Percentiles rank a stretch among this genome's conserved stretches.
Evolutionary conservation across 1,139 yeast species (phyloP).

Genomic region (Lodderomyces theae): DNA sequence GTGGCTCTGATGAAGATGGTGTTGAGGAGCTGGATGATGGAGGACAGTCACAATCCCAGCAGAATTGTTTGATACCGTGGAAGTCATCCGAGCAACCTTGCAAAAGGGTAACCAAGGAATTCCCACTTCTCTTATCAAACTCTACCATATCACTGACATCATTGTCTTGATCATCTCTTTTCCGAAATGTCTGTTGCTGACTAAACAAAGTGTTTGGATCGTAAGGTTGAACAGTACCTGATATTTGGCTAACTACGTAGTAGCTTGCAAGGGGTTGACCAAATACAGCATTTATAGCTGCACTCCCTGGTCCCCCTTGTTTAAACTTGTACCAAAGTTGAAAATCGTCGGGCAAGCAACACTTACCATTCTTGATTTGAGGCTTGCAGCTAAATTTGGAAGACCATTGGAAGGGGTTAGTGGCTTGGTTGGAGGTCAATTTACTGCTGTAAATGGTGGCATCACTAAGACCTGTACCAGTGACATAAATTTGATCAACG

Average conservation of each 20-base stretch:
- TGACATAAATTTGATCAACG: conserved; percentile 7
- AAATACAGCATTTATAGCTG: conserved; percentile 5
- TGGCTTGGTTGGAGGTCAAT: conserved; percentile 4
- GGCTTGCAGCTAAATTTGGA: conserved; percentile 12
- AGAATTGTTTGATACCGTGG: conserved; percentile 10
- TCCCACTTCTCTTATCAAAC: conserved; percentile 8
- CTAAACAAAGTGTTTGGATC: conserved; percentile 8
- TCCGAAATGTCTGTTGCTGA: conserved; percentile 3
- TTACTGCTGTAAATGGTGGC: conserved; percentile 9
- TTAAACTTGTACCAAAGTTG: conserved; percentile 48
- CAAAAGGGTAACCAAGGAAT: conserved; percentile 6
- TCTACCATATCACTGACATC: conserved; percentile 2
- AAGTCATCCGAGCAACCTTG: conserved; percentile 7
- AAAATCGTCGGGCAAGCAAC: conserved; percentile 12
- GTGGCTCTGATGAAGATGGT: not conserved
- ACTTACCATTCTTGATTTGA: conserved; percentile 11
- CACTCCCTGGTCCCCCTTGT: conserved; percentile 57
- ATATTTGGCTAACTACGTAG: conserved; percentile 4
- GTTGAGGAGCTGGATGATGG: conserved; percentile 3
- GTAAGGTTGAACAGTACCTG: conserved; percentile 4
- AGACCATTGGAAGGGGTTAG: conserved; percentile 13
- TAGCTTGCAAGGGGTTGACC: not conserved
- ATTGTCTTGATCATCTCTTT: conserved; percentile 9
- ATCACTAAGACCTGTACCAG: conserved; percentile 12
- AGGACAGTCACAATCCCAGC: conserved; percentile 13